These are phyloP conservation scores for Ceratocystis cubensis DNA, from an alignment of 2,329 filamentous ascomycete species.

Conservation along the genomic window DNA sequence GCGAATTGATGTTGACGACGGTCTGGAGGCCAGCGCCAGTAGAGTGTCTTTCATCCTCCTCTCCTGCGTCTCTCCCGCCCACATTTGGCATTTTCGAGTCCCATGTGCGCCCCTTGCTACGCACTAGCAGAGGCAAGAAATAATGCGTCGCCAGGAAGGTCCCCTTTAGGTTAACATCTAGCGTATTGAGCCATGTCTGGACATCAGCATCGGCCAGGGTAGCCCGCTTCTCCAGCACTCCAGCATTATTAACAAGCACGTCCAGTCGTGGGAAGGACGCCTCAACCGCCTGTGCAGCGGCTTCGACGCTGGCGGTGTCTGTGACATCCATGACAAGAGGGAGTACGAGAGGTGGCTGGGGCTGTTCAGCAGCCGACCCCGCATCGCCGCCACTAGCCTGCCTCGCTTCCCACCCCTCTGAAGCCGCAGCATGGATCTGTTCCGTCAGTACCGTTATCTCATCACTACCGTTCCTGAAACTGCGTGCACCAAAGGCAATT, in stretches of 20 bases:
- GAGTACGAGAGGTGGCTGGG: conserved; percentile 30
- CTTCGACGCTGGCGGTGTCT: conserved; percentile 27
- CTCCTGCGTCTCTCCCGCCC: conserved; percentile 23
- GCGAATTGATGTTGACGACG: conserved; percentile 37
- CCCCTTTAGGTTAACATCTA: conserved; percentile 41
- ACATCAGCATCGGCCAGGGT: conserved; percentile 31
- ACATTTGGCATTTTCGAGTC: conserved; percentile 23
- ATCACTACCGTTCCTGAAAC: conserved; percentile 28
- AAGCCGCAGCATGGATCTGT: neutral
- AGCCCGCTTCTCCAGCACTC: conserved; percentile 30
- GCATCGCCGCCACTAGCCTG: conserved; percentile 25
- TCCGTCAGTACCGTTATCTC: conserved; percentile 19
- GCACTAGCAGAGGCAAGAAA: conserved; percentile 38
- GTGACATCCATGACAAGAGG: conserved; percentile 32
- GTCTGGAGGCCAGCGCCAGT: conserved; percentile 1
- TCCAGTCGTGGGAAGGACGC: conserved; percentile 30
- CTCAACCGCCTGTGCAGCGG: conserved; percentile 25
- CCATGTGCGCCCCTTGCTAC: conserved; percentile 25
- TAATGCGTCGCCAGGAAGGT: conserved; percentile 33
- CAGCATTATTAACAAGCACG: conserved; percentile 35
- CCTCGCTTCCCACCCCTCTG: neutral
- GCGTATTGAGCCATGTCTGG: conserved; percentile 35
- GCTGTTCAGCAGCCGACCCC: conserved; percentile 24
- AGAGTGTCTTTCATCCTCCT: neutral
- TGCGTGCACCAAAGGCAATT: conserved; percentile 44